A percentile compares a stretch with the other conserved stretches of the same genome.
Conservation (phyloP, 768 basidiomycete genomes). For the Peribolospora kevripleyi region DNA sequence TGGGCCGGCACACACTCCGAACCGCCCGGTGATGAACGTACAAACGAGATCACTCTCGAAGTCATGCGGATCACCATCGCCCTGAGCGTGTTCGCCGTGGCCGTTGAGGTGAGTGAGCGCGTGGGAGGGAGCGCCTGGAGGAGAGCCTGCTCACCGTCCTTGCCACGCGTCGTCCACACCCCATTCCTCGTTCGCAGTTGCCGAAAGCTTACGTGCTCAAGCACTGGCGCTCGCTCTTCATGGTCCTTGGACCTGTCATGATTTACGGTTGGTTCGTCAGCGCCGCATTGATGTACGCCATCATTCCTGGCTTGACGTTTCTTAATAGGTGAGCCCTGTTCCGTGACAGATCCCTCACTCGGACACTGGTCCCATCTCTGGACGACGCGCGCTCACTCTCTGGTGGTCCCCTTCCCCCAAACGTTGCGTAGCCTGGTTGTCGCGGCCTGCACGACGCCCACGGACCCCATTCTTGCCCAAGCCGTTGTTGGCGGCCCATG, state of each 20-base stretch:
- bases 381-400: too few species aligned
- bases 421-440: too few species aligned
- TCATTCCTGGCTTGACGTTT: constrained; percentile 74
- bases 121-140: not conserved
- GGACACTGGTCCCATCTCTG: constrained; percentile 13
- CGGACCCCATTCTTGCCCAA: constrained; percentile 79
- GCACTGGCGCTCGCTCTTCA: constrained; percentile 79
- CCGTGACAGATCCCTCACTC: constrained; percentile 75
- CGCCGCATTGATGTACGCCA: constrained; percentile 58
- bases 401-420: too few species aligned
- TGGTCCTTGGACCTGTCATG: constrained; percentile 36
- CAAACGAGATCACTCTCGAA: constrained; percentile 60
- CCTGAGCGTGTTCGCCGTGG: constrained; percentile 91
- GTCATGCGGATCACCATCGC: constrained; percentile 79
- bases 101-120: constrained; percentile 66
- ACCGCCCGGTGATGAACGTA: constrained; percentile 12
- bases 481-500: constrained; percentile 88
- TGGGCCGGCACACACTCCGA: constrained; percentile 32
- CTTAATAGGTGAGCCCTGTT: constrained; percentile 46
- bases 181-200: not conserved
- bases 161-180: not conserved
- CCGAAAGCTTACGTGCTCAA: constrained; percentile 63
- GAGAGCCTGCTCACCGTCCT: too few species aligned
- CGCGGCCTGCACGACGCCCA: constrained; percentile 20
- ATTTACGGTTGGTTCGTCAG: constrained; percentile 88